Evolutionary conservation across 1,284 basidiomycete genomes (phyloP).

Genomic region (Hymenochaete sp.): DNA sequence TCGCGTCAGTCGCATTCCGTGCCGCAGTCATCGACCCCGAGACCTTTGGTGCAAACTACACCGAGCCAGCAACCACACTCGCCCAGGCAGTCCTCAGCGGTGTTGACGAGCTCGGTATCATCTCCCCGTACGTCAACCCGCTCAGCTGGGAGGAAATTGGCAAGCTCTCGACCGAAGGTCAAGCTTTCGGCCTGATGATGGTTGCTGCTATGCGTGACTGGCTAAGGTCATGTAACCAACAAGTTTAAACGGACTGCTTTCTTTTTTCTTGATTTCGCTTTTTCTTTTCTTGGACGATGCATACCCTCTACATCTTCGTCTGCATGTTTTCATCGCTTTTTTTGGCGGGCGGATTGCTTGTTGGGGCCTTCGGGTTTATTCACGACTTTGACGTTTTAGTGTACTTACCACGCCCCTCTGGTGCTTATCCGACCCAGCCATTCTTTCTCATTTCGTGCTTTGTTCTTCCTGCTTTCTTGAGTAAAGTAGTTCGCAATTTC

Average conservation of each 20-base stretch:
- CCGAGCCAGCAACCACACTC: slow-evolving; percentile 21
- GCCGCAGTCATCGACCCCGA: slow-evolving; percentile 25
- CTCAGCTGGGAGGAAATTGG: slow-evolving; percentile 31
- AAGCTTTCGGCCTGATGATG: slow-evolving; percentile 40
- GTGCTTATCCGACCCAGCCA: too few relatives aligned
- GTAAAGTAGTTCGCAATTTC: too few relatives aligned
- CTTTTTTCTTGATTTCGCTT: not conserved
- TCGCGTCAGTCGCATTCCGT: slow-evolving; percentile 37
- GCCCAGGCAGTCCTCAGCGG: slow-evolving; percentile 20
- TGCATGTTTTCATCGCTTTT: not conserved
- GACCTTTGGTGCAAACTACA: slow-evolving; percentile 23
- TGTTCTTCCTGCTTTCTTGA: too few relatives aligned
- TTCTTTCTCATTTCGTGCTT: too few relatives aligned
- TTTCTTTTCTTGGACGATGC: not conserved
- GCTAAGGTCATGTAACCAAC: not conserved
- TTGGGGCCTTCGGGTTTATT: not conserved
- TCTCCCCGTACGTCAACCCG: slow-evolving; percentile 40
- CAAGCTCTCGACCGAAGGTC: slow-evolving; percentile 36
- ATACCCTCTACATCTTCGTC: not conserved
- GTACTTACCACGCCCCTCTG: too few relatives aligned
- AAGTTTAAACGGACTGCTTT: not conserved
- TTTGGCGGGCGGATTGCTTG: not conserved
- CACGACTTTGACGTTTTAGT: too few relatives aligned
- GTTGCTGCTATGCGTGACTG: slow-evolving; percentile 36
- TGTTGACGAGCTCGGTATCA: slow-evolving; percentile 27